Evolutionary conservation across 2,329 filamentous ascomycete genomes (phyloP).

Genomic region (Fusarium cicatricum): DNA sequence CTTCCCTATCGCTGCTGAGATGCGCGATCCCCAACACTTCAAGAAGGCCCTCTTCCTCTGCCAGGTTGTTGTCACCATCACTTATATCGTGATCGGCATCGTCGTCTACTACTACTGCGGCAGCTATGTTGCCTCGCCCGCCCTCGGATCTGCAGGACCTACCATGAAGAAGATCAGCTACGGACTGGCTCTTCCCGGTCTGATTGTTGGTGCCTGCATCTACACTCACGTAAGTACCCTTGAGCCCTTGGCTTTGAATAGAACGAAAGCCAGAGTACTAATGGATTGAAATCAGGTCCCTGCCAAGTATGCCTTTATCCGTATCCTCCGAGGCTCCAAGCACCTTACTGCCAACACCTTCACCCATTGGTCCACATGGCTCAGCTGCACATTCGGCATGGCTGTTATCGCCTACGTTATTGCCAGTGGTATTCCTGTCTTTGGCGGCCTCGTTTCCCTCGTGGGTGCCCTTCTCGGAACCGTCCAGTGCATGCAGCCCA

Average conservation of each 20-base stretch:
- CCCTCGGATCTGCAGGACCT: conserved; percentile 54
- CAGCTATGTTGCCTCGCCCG: conserved; percentile 55
- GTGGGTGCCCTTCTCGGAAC: conserved; percentile 43
- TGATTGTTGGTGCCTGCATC: conserved; percentile 39
- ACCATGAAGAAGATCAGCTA: conserved; percentile 55
- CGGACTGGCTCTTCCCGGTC: conserved; percentile 45
- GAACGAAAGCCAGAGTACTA: neutral
- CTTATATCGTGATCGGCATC: conserved; percentile 45
- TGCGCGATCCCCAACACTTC: conserved; percentile 42
- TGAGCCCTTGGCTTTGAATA: neutral
- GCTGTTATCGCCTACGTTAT: conserved; percentile 42
- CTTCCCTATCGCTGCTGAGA: conserved; percentile 45
- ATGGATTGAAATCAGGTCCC: conserved; percentile 7
- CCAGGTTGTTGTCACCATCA: conserved; percentile 41
- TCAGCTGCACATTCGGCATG: conserved; percentile 41
- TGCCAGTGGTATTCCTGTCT: conserved; percentile 36
- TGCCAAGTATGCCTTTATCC: conserved; percentile 28
- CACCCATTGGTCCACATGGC: conserved; percentile 45
- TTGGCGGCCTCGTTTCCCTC: conserved; percentile 41
- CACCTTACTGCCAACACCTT: conserved; percentile 43
- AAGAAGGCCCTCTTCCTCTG: conserved; percentile 37
- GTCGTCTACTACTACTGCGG: conserved; percentile 58
- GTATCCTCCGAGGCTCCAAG: conserved; percentile 39
- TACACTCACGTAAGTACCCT: conserved; percentile 39
- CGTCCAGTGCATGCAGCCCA: conserved; percentile 42